phyloP scores from a whole-genome alignment of 2,329 filamentous ascomycete genomes.

The Phaeomoniella chlamydospora region DNA sequence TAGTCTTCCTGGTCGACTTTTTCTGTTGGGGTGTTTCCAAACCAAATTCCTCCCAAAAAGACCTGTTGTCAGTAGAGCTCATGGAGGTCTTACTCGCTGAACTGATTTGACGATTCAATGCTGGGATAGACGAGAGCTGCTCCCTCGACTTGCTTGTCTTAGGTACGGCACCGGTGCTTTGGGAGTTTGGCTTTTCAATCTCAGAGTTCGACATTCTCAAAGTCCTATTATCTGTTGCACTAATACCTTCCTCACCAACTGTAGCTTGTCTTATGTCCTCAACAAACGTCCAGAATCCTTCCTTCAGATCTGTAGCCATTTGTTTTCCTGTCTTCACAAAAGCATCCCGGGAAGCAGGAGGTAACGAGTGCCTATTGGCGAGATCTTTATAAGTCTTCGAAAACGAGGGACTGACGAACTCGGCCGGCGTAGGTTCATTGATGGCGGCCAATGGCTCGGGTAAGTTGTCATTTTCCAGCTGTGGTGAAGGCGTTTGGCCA shows the following conservation, averaged over 20 bases:
- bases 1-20: constrained; percentile 14
- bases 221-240: constrained; percentile 31
- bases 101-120: neutral
- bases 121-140: neutral
- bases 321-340: constrained; percentile 51
- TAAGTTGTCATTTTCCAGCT: too few relatives aligned
- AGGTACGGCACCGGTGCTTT: neutral
- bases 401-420: constrained; percentile 1
- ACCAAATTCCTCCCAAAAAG: constrained; percentile 37
- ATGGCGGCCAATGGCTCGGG: neutral
- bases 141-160: neutral
- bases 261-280: constrained; percentile 93
- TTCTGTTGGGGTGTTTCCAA: constrained; percentile 30
- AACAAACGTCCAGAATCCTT: constrained; percentile 85
- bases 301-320: constrained; percentile 76
- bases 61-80: constrained; percentile 20
- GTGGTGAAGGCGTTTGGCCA: neutral
- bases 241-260: constrained; percentile 80
- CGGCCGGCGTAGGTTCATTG: neutral
- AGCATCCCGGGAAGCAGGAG: constrained; percentile 31
- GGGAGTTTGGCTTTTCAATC: constrained; percentile 9
- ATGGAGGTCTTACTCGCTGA: constrained; percentile 11
- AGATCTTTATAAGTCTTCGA: constrained; percentile 19
- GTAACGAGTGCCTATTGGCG: constrained; percentile 24
- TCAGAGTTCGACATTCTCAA: constrained; percentile 16